phyloP scores from a whole-genome alignment of 192 early-diverging fungal genomes.

The Coemansia sp. region DNA sequence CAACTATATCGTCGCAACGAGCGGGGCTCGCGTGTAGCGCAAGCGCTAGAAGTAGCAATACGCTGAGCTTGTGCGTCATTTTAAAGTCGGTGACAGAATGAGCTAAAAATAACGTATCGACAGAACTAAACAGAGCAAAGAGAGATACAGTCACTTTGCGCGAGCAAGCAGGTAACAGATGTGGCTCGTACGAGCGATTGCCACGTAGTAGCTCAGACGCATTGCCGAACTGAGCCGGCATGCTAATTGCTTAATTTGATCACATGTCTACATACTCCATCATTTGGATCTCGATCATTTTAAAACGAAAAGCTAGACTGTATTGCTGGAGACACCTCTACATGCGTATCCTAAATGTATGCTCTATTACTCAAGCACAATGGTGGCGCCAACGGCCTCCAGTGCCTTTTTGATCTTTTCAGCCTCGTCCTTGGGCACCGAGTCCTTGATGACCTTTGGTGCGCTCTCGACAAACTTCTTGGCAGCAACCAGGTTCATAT shows the following conservation, averaged over 20 bases:
- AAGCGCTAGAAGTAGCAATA: constrained; percentile 30
- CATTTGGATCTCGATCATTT: not conserved
- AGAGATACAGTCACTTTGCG: not conserved
- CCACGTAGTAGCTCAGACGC: not conserved
- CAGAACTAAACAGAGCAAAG: not conserved
- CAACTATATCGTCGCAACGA: not conserved
- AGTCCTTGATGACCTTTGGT: constrained; percentile 95
- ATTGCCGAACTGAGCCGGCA: not conserved
- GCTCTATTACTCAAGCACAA: constrained; percentile 78
- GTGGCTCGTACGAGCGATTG: not conserved
- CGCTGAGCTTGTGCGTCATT: constrained; percentile 30
- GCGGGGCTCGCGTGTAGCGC: constrained; percentile 26
- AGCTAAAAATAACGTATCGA: too few species aligned
- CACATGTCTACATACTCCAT: not conserved
- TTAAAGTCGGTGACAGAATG: not conserved
- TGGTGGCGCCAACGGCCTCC: constrained; percentile 90
- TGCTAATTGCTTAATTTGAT: not conserved
- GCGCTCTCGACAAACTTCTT: constrained; percentile 99
- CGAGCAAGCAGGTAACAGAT: not conserved
- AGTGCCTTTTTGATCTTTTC: constrained; percentile 96
- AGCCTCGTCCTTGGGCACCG: constrained; percentile 90
- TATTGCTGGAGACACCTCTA: not conserved
- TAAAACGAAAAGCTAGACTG: not conserved
- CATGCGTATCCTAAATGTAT: not conserved
- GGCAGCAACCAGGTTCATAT: constrained; percentile 96